These are phyloP conservation scores for Sclerospora graminicola DNA, from an alignment of 352 stramenopile species.

Conservation along the genomic window DNA sequence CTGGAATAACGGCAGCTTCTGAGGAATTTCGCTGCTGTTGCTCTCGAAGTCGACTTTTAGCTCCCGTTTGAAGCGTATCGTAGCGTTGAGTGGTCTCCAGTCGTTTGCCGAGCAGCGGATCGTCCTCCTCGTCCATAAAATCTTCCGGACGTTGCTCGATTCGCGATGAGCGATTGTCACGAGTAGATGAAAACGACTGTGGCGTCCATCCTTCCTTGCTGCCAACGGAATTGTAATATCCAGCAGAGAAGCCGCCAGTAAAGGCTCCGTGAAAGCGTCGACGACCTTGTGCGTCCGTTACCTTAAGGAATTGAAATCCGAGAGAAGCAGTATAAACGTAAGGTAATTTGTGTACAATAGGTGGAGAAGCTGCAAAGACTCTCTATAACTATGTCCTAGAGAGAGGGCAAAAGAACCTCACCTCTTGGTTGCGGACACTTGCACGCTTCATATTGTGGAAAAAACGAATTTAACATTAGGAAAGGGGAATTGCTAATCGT, in stretches of 20 bases:
- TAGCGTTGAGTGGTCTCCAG: slow-evolving; percentile 62
- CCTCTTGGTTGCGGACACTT: slow-evolving; percentile 46
- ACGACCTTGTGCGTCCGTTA: slow-evolving; percentile 59
- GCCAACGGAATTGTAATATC: slow-evolving; percentile 92
- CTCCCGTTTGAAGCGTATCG: slow-evolving; percentile 37
- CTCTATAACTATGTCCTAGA: not conserved
- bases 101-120: slow-evolving; percentile 73
- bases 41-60: slow-evolving; percentile 24
- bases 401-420: slow-evolving; percentile 13
- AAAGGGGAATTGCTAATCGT: too few relatives aligned
- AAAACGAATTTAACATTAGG: too few relatives aligned
- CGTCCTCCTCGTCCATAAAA: slow-evolving; percentile 93
- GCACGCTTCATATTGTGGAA: slow-evolving; percentile 46
- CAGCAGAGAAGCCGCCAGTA: slow-evolving; percentile 89
- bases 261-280: slow-evolving; percentile 90
- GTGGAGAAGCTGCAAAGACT: not conserved
- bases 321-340: not conserved
- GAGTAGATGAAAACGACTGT: slow-evolving; percentile 72
- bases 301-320: slow-evolving; percentile 14
- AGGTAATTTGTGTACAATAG: not conserved
- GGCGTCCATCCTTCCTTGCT: slow-evolving; percentile 85
- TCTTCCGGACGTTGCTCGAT: slow-evolving; percentile 75
- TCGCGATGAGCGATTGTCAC: slow-evolving; percentile 22
- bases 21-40: slow-evolving; percentile 10
- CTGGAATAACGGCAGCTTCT: slow-evolving; percentile 14